phyloP scores from a whole-genome alignment of 306 rosid species.

The Vigna nakashimae region DNA sequence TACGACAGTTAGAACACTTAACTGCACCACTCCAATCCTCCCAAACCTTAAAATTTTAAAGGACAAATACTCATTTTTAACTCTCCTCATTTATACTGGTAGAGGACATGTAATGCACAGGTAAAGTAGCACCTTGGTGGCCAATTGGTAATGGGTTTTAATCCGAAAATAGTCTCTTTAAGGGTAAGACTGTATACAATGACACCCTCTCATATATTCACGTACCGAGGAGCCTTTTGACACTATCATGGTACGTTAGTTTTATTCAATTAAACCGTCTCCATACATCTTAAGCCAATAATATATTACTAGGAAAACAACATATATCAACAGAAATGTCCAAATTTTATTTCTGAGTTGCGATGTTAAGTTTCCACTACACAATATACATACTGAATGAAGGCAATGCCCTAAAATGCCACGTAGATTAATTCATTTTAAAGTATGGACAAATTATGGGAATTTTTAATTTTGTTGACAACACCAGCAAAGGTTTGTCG shows the following conservation, averaged over 20 bases:
- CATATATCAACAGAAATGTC: background rate
- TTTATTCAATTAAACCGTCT: background rate
- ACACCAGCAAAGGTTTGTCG: too few relatives aligned
- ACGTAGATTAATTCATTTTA: background rate
- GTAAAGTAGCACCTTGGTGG: too few relatives aligned
- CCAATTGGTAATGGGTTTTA: too few relatives aligned
- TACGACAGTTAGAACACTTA: too few relatives aligned
- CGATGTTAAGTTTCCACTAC: slow-evolving; percentile 21
- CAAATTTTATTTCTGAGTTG: background rate
- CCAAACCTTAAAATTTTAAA: background rate
- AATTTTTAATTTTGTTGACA: background rate
- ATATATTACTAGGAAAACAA: slow-evolving; percentile 21
- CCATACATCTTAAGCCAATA: slow-evolving; percentile 26
- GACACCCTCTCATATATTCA: background rate
- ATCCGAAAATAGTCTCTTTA: background rate
- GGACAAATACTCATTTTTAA: background rate
- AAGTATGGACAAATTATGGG: background rate
- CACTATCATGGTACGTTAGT: background rate
- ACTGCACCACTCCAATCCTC: background rate
- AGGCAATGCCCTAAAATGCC: slow-evolving; percentile 11
- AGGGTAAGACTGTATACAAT: background rate
- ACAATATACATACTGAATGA: slow-evolving; percentile 18
- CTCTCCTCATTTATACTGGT: background rate
- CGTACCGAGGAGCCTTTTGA: background rate
- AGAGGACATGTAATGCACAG: too few relatives aligned